Conservation (phyloP, 164 flowering plant species). For the Euptelea pleiosperma region DNA sequence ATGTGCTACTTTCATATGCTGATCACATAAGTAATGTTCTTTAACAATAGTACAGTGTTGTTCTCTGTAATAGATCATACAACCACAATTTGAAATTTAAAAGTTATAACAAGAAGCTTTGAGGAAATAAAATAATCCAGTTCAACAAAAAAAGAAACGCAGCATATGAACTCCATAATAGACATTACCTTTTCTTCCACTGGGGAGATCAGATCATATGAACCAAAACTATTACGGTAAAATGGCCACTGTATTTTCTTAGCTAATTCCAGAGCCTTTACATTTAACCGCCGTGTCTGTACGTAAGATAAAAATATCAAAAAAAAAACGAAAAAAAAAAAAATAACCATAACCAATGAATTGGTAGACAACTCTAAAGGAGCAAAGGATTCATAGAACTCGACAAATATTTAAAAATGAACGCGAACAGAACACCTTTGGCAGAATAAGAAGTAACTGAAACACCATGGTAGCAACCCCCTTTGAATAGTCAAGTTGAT, state of each 20-base stretch:
- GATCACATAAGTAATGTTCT: too few species aligned
- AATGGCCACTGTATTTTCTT: conserved; percentile 61
- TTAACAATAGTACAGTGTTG: too few species aligned
- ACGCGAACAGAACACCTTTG: conserved; percentile 45
- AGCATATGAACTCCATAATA: too few species aligned
- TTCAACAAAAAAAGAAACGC: neutral
- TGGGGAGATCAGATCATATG: conserved; percentile 14
- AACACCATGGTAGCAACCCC: conserved; percentile 54
- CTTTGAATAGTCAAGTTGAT: conserved; percentile 28
- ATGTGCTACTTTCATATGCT: too few species aligned
- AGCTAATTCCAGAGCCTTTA: conserved; percentile 58
- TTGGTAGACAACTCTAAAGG: neutral
- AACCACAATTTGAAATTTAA: too few species aligned
- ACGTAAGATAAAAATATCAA: neutral
- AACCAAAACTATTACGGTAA: conserved; percentile 35
- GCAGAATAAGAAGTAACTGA: conserved; percentile 65
- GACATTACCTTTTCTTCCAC: conserved; percentile 36
- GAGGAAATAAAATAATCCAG: neutral
- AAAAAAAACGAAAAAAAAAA: neutral
- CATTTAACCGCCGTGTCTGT: conserved; percentile 62
- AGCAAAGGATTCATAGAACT: neutral
- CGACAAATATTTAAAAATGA: neutral
- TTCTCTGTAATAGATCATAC: too few species aligned
- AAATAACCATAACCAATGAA: neutral
- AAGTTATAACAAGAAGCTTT: neutral